Conservation (phyloP, 352 stramenopile genomes). For the Globisporangium irregulare region DNA sequence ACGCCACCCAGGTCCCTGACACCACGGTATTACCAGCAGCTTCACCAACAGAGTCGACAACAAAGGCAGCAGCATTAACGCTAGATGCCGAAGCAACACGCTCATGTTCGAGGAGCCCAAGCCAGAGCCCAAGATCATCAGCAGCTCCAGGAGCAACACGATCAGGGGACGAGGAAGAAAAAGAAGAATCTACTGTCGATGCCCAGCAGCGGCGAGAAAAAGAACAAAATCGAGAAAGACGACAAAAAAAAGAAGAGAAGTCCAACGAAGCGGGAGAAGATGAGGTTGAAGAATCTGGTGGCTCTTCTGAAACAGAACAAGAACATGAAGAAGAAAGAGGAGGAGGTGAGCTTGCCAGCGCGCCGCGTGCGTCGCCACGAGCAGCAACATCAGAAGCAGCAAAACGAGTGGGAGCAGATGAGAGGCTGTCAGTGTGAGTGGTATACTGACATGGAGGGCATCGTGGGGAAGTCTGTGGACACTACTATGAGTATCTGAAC, state of each 20-base stretch:
- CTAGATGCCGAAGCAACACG: background rate
- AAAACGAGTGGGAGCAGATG: background rate
- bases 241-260: background rate
- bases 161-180: background rate
- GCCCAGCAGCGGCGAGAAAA: background rate
- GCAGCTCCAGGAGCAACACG: background rate
- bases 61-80: background rate
- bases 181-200: background rate
- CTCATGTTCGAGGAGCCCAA: background rate
- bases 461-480: too few species aligned
- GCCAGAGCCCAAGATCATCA: background rate
- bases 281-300: background rate
- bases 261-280: background rate
- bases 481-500: too few species aligned
- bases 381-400: background rate
- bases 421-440: too few species aligned
- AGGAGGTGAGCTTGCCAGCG: background rate
- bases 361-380: background rate
- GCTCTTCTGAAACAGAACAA: background rate
- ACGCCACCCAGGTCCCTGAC: constrained; percentile 7
- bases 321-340: background rate
- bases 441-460: too few species aligned
- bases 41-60: background rate
- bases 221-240: background rate
- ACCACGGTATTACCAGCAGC: background rate